Conservation (phyloP, 2,329 filamentous ascomycete species). For the Penicillium verrucosum region DNA sequence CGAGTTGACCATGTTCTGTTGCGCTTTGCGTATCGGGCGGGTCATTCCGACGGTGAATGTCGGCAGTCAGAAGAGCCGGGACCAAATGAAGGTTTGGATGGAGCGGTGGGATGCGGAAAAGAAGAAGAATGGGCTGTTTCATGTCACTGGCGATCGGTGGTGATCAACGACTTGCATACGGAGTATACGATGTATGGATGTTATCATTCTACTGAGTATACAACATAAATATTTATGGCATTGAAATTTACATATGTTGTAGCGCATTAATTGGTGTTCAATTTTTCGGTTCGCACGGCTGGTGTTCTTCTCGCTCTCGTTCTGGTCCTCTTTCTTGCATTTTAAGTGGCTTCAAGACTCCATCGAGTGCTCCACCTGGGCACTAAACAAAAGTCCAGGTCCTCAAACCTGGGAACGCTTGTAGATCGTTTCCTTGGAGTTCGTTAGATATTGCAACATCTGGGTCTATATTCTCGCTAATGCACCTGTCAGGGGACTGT, state of each 20-base stretch:
- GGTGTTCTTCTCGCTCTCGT: background rate
- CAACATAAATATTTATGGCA: background rate
- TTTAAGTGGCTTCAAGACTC: background rate
- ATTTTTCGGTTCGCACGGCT: background rate
- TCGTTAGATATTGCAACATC: background rate
- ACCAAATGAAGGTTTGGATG: conserved; percentile 65
- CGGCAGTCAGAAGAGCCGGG: conserved; percentile 60
- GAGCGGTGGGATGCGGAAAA: conserved; percentile 62
- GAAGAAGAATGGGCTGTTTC: conserved; percentile 60
- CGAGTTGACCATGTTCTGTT: conserved; percentile 90
- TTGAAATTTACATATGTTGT: background rate
- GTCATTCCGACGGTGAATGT: conserved; percentile 93
- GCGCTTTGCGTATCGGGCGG: conserved; percentile 79
- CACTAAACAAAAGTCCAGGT: background rate
- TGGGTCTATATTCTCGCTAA: conserved; percentile 6
- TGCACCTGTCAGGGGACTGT: conserved; percentile 3
- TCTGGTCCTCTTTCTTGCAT: background rate
- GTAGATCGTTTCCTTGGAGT: background rate
- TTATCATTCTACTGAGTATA: background rate
- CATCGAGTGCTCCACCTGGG: background rate
- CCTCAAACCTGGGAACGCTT: background rate
- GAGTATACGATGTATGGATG: background rate
- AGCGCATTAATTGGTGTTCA: background rate
- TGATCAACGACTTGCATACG: conserved; percentile 10
- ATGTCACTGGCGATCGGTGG: conserved; percentile 37